Base-by-base conservation (phyloP, 2,329 filamentous ascomycete species). In the Arthrobotrys iridis region DNA sequence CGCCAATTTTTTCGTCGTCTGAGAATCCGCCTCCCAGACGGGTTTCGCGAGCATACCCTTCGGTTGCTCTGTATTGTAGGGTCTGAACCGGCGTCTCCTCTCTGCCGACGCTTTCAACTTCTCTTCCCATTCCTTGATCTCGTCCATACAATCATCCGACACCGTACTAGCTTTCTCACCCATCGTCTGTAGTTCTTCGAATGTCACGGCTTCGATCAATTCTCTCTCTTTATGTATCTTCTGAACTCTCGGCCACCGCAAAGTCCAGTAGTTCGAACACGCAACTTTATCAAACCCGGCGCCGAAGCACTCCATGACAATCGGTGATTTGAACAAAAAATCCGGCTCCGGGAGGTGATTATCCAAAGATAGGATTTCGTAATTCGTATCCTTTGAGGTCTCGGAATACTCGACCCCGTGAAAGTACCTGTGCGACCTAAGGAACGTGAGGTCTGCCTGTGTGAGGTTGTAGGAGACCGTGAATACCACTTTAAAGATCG, bases 301-400 rank as follows among this genome's bases (percentile, higher is more conserved):
- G 62, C 92, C 93, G 22, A 91, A 85, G 72, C 96, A 84, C 78
- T 96, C 93, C 66, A 93, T 91, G 0, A 97, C 88, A 18, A 92
- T 87, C 0, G 93, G 93, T 0, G 85, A 84, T 4, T 85, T 86
- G 81, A 96, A 96, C 18, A 76, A 24, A 18, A 77, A 71, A 30
- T 77, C 76, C 2, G 71, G 71, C 20, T 71, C 37, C 13, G 59
- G 18, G 62, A 75, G 71, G 24, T 62, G 24, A 28, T 13, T 24
- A 4, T 67, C 43, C 10, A 65, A 58, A 22, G 50, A 13, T 30
- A 52, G 30, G 15, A 55, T 28, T 24, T 55, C 50, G 10, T 76
- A 64, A 2, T 18, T 33, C 18, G 43, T 33, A 15, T 41, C 28
- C n/a, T n/a, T n/a, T n/a, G n/a, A 2, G 43, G 64, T 72, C 0